Conservation (phyloP, 768 basidiomycete genomes). For the Candolleomyces eurysporus region DNA sequence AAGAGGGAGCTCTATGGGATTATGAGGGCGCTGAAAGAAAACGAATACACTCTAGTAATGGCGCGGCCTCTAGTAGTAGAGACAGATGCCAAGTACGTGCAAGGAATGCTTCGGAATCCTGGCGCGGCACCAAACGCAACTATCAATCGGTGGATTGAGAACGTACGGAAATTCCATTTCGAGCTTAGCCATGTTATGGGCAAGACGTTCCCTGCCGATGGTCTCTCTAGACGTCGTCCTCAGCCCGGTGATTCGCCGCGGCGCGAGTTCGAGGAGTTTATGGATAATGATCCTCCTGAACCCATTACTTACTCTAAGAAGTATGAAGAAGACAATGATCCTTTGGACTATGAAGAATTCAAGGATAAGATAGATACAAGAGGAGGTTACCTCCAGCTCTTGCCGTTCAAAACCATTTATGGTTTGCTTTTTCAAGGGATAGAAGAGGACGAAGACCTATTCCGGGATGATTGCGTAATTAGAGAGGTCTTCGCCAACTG, state of each 20-base stretch:
- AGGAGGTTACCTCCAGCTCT: neutral
- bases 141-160: conserved; percentile 13
- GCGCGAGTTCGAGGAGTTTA: neutral
- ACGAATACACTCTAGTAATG: neutral
- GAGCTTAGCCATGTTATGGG: conserved; percentile 10
- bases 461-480: neutral
- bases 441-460: neutral
- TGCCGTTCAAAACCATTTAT: neutral
- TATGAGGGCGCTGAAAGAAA: conserved; percentile 1
- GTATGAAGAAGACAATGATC: neutral
- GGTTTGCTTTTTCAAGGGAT: neutral
- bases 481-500: too few relatives aligned
- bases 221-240: conserved; percentile 12
- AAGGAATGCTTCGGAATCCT: conserved; percentile 7
- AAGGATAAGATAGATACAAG: neutral
- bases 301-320: neutral
- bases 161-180: conserved; percentile 7
- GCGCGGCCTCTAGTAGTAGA: neutral
- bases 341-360: neutral
- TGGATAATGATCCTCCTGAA: neutral
- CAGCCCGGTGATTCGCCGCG: conserved; percentile 1
- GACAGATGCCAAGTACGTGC: neutral
- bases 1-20: conserved; percentile 1
- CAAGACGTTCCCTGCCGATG: conserved; percentile 15
- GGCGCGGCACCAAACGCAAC: conserved; percentile 11